These are phyloP conservation scores for Nannizzia gypsea DNA, from an alignment of 2,329 filamentous ascomycete species.

Conservation along the genomic window DNA sequence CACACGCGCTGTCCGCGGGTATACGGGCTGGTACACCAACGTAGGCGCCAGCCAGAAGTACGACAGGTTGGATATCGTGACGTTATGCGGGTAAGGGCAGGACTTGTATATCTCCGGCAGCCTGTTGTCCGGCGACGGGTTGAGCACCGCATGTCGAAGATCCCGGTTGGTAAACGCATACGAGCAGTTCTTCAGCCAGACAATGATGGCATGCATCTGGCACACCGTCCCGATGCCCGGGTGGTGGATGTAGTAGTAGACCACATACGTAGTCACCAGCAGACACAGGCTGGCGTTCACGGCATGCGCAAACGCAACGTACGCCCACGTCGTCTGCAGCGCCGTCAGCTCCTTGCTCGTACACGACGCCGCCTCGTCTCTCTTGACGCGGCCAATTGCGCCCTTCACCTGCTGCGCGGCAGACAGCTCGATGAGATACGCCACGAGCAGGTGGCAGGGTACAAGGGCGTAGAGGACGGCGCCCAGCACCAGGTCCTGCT, in stretches of 20 bases:
- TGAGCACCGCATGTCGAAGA: conserved; percentile 77
- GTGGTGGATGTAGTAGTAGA: conserved; percentile 87
- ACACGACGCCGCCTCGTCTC: conserved; percentile 40
- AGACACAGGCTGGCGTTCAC: conserved; percentile 76
- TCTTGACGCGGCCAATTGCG: conserved; percentile 47
- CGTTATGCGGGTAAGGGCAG: conserved; percentile 83
- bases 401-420: conserved; percentile 68
- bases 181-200: conserved; percentile 91
- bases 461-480: conserved; percentile 72
- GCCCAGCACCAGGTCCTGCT: conserved; percentile 64
- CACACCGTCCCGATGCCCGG: conserved; percentile 85
- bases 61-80: conserved; percentile 72
- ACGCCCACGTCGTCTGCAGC: conserved; percentile 52
- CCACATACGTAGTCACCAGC: conserved; percentile 65
- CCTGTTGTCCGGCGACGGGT: conserved; percentile 55
- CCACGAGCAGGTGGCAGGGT: conserved; percentile 79
- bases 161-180: conserved; percentile 97
- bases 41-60: conserved; percentile 99
- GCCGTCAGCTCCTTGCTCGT: conserved; percentile 37
- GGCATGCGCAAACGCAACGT: conserved; percentile 68
- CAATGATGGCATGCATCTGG: conserved; percentile 83
- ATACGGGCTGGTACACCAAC: conserved; percentile 90
- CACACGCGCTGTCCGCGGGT: conserved; percentile 70
- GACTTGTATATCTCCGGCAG: conserved; percentile 70
- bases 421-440: conserved; percentile 75